These are phyloP conservation scores for Fraxinus paxiana DNA, from an alignment of 305 asterid species.

Conservation along the genomic window DNA sequence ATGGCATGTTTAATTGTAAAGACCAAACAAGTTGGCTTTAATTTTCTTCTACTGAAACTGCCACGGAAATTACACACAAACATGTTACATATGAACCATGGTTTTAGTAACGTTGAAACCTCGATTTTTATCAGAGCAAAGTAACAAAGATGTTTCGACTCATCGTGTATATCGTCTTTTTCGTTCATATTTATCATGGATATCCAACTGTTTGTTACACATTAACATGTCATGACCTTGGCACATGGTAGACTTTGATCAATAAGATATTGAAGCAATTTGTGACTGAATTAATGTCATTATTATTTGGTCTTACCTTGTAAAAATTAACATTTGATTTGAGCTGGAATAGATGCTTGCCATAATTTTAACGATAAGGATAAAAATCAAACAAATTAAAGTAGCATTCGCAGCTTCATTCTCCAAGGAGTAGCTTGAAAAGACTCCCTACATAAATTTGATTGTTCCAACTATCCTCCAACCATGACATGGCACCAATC, in stretches of 20 bases:
- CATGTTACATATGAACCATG: background rate
- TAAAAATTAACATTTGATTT: background rate
- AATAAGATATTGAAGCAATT: background rate
- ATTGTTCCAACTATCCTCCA: background rate
- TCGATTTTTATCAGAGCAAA: background rate
- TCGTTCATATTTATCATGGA: background rate
- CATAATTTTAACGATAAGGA: background rate
- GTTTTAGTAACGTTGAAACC: background rate
- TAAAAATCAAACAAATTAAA: background rate
- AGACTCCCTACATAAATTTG: background rate
- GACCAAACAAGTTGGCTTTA: background rate
- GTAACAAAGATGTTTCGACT: background rate
- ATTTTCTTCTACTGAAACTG: background rate
- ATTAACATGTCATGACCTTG: background rate
- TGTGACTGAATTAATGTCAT: background rate
- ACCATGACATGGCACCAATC: background rate
- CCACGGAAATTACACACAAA: background rate
- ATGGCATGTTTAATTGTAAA: background rate
- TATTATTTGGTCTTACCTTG: background rate
- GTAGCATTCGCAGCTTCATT: background rate
- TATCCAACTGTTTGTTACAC: background rate
- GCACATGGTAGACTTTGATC: background rate
- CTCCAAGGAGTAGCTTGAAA: background rate
- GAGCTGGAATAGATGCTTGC: background rate
- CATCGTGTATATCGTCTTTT: background rate